Percentiles rank a stretch among this genome's conserved stretches.
Conservation (phyloP, 1,284 basidiomycete genomes). For the Leccinum subrobustum region DNA sequence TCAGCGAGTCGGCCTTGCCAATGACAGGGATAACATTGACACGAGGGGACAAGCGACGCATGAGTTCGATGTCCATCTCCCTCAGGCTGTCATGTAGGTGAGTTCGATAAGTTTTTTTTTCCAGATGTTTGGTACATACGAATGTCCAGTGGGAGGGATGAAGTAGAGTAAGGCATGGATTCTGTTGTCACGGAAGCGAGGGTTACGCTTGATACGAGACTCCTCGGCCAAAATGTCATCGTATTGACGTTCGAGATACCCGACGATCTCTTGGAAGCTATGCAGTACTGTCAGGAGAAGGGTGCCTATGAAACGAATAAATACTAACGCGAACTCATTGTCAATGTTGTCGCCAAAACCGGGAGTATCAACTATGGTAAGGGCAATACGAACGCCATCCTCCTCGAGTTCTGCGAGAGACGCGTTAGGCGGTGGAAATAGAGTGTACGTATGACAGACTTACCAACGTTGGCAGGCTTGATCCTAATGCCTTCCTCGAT, state of each 20-base stretch:
- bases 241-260: conserved; percentile 98
- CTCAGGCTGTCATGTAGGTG: conserved; percentile 60
- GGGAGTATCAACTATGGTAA: conserved; percentile 98
- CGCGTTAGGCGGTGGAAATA: not conserved
- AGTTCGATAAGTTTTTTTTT: not conserved
- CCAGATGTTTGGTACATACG: conserved; percentile 41
- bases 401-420: conserved; percentile 84
- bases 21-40: conserved; percentile 99
- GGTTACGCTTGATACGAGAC: conserved; percentile 99
- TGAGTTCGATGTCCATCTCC: conserved; percentile 99
- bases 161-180: conserved; percentile 98
- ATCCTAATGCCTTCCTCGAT: conserved; percentile 94
- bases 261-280: conserved; percentile 96
- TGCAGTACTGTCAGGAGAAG: conserved; percentile 8
- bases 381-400: conserved; percentile 95
- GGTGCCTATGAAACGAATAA: conserved; percentile 3
- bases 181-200: conserved; percentile 97
- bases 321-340: conserved; percentile 93
- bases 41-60: conserved; percentile 93
- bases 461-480: conserved; percentile 93
- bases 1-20: conserved; percentile 96
- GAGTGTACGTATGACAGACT: conserved; percentile 34
- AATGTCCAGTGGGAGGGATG: conserved; percentile 88
- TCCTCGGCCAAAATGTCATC: conserved; percentile 99
- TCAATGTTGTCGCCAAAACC: conserved; percentile 99